phyloP scores from a whole-genome alignment of 2,329 filamentous ascomycete genomes.

The Nemania sp. region DNA sequence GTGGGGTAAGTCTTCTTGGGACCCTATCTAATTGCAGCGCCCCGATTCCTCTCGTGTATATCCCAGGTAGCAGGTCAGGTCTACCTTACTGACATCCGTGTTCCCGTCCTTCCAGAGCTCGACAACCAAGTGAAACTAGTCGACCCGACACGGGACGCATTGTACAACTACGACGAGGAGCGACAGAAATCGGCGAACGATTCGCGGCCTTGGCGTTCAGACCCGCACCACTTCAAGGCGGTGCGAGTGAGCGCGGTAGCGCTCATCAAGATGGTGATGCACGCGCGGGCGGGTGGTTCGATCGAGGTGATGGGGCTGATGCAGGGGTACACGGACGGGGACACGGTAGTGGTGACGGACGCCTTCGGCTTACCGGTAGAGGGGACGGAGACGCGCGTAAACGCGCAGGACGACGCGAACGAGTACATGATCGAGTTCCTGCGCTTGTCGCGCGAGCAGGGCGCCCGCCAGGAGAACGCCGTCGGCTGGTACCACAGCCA shows the following conservation, averaged over 20 bases:
- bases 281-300: slow-evolving; percentile 89
- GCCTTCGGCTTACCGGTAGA: slow-evolving; percentile 93
- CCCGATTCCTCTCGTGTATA: slow-evolving; percentile 24
- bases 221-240: slow-evolving; percentile 87
- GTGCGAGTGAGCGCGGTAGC: slow-evolving; percentile 93
- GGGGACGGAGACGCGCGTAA: slow-evolving; percentile 97
- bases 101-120: slow-evolving; percentile 65
- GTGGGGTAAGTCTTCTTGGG: slow-evolving; percentile 55
- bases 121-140: slow-evolving; percentile 84
- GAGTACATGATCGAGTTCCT: slow-evolving; percentile 95
- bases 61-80: background rate
- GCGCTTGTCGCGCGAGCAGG: slow-evolving; percentile 73
- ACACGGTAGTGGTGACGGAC: slow-evolving; percentile 90
- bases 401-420: slow-evolving; percentile 93
- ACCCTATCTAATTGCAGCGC: slow-evolving; percentile 6
- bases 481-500: slow-evolving; percentile 99
- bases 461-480: slow-evolving; percentile 77
- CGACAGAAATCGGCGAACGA: slow-evolving; percentile 68
- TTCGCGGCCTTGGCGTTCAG: slow-evolving; percentile 72
- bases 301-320: slow-evolving; percentile 98
- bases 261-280: slow-evolving; percentile 98
- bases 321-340: slow-evolving; percentile 87
- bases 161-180: slow-evolving; percentile 78
- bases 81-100: slow-evolving; percentile 4
- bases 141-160: slow-evolving; percentile 84